Evolutionary conservation across 1,284 basidiomycete genomes (phyloP), one percentile per base, ranked within the genome.

Genomic region (Cutaneotrichosporon arboriforme): DNA sequence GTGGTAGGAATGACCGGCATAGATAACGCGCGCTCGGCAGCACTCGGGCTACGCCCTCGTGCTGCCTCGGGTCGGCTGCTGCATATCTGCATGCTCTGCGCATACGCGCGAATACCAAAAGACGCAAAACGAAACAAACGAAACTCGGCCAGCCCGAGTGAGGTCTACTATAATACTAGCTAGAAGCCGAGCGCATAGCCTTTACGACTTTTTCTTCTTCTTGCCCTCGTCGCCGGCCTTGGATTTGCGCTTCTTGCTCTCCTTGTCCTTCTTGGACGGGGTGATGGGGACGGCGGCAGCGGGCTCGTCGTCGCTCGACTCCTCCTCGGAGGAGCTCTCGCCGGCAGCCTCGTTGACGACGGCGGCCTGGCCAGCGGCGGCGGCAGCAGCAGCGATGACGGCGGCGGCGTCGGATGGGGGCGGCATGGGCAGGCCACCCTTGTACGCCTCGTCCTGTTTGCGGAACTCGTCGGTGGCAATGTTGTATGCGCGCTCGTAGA

Each of bases 401-500:
- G 26, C 26, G 26, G 26, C 26, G 10, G 26, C 26, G 26, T 31
- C 26, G 26, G 26, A 31, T 31, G 26, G 26, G 26, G 26, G 7
- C 5, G 26, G 26, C 26, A 31, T 31, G 10, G 26, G 26, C 7
- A 31, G 26, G 10, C 26, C 26, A 7, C 26, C 54, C 49, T 65
- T 60, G 61, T 69, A 68, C 3, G 56, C 61, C 52, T 63, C 52
- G 34, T 66, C 63, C 18, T 54, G 48, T n/a, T 40, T 47, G 18
- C 60, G 61, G 61, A 59, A 69, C 31, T 46, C 48, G 44, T 49
- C 50, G 40, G 62, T 61, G 17, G 63, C 61, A 18, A 51, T 50
- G 21, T 54, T 49, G 53, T 67, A 69, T 4, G 61, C 59, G 37
- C 61, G 52, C 44, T 69, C 63, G 49, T 67, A 67, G n/a, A 90